A percentile compares a stretch with the other conserved stretches of the same genome.
These are phyloP conservation scores for Phytophthora constricta DNA, from an alignment of 352 stramenopile genomes.

Conservation along the genomic window DNA sequence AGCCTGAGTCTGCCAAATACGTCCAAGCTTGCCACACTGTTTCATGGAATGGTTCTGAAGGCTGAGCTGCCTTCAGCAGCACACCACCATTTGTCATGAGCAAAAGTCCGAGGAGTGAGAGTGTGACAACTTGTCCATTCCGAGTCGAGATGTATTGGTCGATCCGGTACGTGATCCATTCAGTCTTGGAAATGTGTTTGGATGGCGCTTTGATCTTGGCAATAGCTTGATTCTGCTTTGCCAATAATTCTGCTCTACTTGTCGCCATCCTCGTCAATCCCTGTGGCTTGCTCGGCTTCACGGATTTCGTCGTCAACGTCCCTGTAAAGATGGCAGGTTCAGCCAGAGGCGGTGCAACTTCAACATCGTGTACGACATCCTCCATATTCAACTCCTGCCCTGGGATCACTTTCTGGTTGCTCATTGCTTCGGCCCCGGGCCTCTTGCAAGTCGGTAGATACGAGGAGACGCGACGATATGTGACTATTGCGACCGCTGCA, in stretches of 20 bases:
- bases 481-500: conserved; percentile 22
- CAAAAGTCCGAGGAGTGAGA: conserved; percentile 50
- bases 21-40: conserved; percentile 73
- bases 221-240: conserved; percentile 32
- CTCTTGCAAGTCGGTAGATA: conserved; percentile 11
- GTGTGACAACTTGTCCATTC: conserved; percentile 53
- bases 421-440: conserved; percentile 35
- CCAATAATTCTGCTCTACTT: conserved; percentile 33
- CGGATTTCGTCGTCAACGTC: conserved; percentile 8
- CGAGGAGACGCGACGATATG: conserved; percentile 21
- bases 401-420: conserved; percentile 35
- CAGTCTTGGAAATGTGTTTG: conserved; percentile 40
- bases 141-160: conserved; percentile 75
- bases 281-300: conserved; percentile 20
- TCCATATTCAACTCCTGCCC: conserved; percentile 23
- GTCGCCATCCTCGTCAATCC: conserved; percentile 28
- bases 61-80: conserved; percentile 48
- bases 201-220: conserved; percentile 33
- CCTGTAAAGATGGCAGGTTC: background rate
- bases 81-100: conserved; percentile 52
- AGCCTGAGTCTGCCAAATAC: conserved; percentile 58
- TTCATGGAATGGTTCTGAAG: conserved; percentile 39
- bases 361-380: conserved; percentile 15
- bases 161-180: conserved; percentile 59
- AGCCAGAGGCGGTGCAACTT: conserved; percentile 9